Conservation (phyloP, 345 rosid genomes). For the Clarkia xantiana region DNA sequence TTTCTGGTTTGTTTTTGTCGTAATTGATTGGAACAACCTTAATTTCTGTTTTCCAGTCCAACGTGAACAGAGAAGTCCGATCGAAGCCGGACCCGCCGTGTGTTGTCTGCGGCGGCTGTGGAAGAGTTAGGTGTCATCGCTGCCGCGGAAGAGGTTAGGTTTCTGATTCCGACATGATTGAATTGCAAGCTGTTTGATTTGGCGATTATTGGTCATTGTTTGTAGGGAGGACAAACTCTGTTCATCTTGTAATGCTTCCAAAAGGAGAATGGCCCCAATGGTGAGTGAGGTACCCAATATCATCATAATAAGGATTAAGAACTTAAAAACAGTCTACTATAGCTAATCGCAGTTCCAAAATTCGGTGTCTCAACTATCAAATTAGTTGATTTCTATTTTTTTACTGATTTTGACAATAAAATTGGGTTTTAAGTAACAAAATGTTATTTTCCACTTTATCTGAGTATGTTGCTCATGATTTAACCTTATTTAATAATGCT, state of each 20-base stretch:
- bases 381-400: too few species aligned
- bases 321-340: too few species aligned
- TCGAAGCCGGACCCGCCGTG: slow-evolving; percentile 50
- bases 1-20: background rate
- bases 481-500: too few species aligned
- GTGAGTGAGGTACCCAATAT: slow-evolving; percentile 17
- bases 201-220: background rate
- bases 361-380: too few species aligned
- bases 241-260: slow-evolving; percentile 49
- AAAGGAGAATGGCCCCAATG: slow-evolving; percentile 81
- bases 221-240: slow-evolving; percentile 46
- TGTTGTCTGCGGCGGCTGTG: slow-evolving; percentile 49
- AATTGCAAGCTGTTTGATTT: too few species aligned
- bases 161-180: too few species aligned
- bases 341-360: too few species aligned
- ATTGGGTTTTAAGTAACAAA: too few species aligned
- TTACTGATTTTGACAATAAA: too few species aligned
- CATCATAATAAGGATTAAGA: too few species aligned
- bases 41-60: slow-evolving; percentile 28
- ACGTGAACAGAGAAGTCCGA: slow-evolving; percentile 22
- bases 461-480: too few species aligned
- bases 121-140: slow-evolving; percentile 45
- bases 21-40: background rate
- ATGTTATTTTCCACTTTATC: too few species aligned
- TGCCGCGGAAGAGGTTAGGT: slow-evolving; percentile 54